Evolutionary conservation across 352 stramenopile genomes (phyloP).

Genomic region (Globisporangium abappressorium): DNA sequence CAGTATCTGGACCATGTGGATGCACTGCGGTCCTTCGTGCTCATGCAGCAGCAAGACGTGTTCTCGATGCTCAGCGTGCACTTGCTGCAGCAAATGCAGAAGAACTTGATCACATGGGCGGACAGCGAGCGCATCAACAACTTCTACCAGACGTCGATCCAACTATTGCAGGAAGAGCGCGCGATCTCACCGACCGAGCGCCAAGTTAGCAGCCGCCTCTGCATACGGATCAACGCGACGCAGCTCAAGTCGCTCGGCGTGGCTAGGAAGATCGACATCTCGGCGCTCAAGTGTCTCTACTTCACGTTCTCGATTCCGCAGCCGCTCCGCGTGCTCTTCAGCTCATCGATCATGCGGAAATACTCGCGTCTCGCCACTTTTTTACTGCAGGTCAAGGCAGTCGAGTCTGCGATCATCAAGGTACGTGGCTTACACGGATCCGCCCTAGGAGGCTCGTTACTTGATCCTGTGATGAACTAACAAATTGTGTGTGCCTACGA

Average conservation of each 20-base stretch:
- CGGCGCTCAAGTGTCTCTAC: conserved; percentile 51
- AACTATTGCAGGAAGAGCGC: conserved; percentile 45
- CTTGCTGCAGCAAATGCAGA: conserved; percentile 51
- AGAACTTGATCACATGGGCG: conserved; percentile 54
- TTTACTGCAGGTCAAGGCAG: conserved; percentile 63
- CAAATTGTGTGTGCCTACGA: neutral
- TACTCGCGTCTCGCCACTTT: conserved; percentile 58
- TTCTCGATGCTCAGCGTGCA: conserved; percentile 45
- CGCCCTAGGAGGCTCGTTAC: neutral
- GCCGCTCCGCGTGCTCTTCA: conserved; percentile 64
- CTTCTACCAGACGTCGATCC: conserved; percentile 51
- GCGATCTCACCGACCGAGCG: conserved; percentile 32
- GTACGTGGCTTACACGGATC: conserved; percentile 19
- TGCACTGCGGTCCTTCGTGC: conserved; percentile 50
- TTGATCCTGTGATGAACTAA: neutral
- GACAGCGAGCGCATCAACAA: conserved; percentile 52
- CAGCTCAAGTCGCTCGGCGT: conserved; percentile 35
- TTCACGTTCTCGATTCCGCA: conserved; percentile 51
- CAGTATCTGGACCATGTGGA: conserved; percentile 51
- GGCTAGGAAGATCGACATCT: conserved; percentile 44
- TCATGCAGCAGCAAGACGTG: conserved; percentile 83
- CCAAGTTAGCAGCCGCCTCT: conserved; percentile 42
- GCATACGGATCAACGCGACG: conserved; percentile 47
- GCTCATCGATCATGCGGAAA: conserved; percentile 48
- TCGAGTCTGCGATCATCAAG: conserved; percentile 55